These are phyloP conservation scores for Aspergillus sp. DNA, from an alignment of 2,329 filamentous ascomycete species.

Conservation along the genomic window DNA sequence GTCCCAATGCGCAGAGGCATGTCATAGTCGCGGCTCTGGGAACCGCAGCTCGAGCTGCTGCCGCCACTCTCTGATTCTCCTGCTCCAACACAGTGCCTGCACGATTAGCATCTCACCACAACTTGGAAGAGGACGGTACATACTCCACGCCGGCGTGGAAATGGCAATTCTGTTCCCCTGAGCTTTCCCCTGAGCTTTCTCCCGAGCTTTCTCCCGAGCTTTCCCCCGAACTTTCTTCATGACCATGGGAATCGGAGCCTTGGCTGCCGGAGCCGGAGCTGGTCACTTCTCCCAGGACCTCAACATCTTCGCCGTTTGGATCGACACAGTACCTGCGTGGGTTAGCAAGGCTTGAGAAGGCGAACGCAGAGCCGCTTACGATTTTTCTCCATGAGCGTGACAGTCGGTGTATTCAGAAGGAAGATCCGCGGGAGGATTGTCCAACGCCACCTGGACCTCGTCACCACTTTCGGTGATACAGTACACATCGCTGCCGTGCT, in stretches of 20 bases:
- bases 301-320: conserved; percentile 60
- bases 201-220: too few species aligned
- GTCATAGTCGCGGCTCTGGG: conserved; percentile 60
- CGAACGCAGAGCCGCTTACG: conserved; percentile 41
- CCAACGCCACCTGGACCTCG: conserved; percentile 39
- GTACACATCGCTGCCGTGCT: conserved; percentile 40
- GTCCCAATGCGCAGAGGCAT: conserved; percentile 68
- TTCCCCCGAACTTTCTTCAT: too few species aligned
- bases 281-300: conserved; percentile 46
- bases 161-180: conserved; percentile 57
- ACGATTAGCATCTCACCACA: conserved; percentile 4
- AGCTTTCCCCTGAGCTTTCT: background rate
- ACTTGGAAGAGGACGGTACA: conserved; percentile 31
- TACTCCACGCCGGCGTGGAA: conserved; percentile 75
- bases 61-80: conserved; percentile 43
- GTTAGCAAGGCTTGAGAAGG: conserved; percentile 1
- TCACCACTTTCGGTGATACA: conserved; percentile 36
- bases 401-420: conserved; percentile 65
- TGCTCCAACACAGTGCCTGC: conserved; percentile 19
- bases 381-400: conserved; percentile 59
- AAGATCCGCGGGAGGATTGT: conserved; percentile 56
- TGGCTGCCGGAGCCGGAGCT: conserved; percentile 8
- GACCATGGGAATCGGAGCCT: conserved; percentile 1
- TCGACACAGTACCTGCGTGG: conserved; percentile 60
- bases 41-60: conserved; percentile 45